phyloP scores from a whole-genome alignment of 106 monocot genomes.

The Platanthera zijinensis region DNA sequence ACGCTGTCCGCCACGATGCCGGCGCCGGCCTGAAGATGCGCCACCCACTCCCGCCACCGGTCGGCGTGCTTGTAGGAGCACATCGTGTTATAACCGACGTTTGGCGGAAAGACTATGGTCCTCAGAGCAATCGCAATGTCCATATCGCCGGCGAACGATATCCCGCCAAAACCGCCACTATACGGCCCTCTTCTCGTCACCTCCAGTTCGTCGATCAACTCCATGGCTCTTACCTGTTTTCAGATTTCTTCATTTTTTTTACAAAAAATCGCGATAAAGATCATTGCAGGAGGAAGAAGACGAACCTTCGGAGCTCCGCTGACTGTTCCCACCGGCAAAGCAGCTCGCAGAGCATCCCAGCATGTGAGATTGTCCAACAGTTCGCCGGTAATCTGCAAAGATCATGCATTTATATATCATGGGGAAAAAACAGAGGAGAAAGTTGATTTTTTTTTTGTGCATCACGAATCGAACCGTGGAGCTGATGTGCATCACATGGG shows the following conservation, averaged over 20 bases:
- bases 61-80: neutral
- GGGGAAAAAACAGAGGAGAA: neutral
- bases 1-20: conserved; percentile 2
- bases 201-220: conserved; percentile 3
- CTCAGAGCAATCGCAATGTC: conserved; percentile 7
- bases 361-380: conserved; percentile 16
- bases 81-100: neutral
- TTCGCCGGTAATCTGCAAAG: conserved; percentile 20
- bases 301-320: conserved; percentile 31
- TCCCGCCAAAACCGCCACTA: conserved; percentile 1
- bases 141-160: neutral
- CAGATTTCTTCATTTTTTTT: neutral
- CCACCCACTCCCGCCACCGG: conserved; percentile 7
- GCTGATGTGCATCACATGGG: conserved; percentile 12
- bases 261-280: too few species aligned
- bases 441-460: neutral
- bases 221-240: conserved; percentile 7
- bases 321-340: conserved; percentile 24
- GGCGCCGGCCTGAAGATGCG: conserved; percentile 7
- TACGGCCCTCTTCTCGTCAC: conserved; percentile 9
- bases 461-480: conserved; percentile 2
- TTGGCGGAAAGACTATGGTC: neutral
- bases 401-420: neutral
- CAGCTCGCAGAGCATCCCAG: conserved; percentile 26
- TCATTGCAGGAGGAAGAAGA: neutral